Base-by-base conservation (phyloP, 1,284 basidiomycete genomes). In the Lentinula novae-zelandiae region DNA sequence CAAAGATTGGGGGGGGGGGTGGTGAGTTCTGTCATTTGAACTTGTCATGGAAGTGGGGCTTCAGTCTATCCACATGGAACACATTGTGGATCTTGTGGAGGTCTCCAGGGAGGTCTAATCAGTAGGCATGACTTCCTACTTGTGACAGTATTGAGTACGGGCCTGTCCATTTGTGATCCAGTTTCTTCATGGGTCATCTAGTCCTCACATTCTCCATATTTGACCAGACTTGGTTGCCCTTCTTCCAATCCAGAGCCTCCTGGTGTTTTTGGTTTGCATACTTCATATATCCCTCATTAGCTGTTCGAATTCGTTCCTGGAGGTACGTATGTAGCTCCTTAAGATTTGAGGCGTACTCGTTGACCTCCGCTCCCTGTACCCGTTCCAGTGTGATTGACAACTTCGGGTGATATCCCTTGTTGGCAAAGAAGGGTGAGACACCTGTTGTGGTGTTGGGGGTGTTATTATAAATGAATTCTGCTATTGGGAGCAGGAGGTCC, bases 401-500 rank as follows among this genome's bases (percentile, higher is more conserved):
- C 22, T 52, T 56, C 3, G 54, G 60, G 34, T 61, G 60, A 49
- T 58, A 58, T 20, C 51, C 60, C 8, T 58, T 53, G 22, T 53
- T 58, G 2, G 56, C 56, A 36, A 50, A 57, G 48, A 61, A 61
- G 3, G 60, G 60, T 2, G 48, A 1, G n/a, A 50, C 17, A 15
- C 53, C 22, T 13, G 53, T 60, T 6, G 57, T 52, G 34, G 48
- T 27, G 22, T 55, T 58, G 15, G 49, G 48, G 31, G 58, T 33
- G 49, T 78, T 77, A 66, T 80, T 80, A 65, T 73, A 76, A 0
- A 69, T 65, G 60, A 79, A 80, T 61, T 77, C 73, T 0, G 75
- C 76, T 0, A 76, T 42, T 0, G 73, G 72, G 0, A 81, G 69
- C 1, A 71, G 65, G 0, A 66, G 50, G 0, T 61, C 55, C 79